Evolutionary conservation across 352 stramenopile species (phyloP).

Genomic region (Aphanomyces astaci): DNA sequence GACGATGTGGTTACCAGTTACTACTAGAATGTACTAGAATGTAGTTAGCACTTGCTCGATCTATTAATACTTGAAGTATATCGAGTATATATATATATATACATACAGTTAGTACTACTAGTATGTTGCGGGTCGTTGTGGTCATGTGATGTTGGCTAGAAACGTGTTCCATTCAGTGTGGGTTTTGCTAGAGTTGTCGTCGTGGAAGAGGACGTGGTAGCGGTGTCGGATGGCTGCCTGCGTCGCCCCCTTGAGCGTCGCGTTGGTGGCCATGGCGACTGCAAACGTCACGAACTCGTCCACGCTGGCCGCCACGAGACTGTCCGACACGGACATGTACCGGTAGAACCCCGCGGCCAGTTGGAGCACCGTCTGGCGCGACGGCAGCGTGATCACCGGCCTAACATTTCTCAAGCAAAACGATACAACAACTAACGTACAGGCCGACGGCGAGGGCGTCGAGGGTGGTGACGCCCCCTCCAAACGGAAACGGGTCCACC

Average conservation of each 20-base stretch:
- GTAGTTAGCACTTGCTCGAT: too few relatives aligned
- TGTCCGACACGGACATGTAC: conserved; percentile 38
- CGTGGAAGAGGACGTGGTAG: conserved; percentile 25
- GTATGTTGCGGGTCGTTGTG: too few relatives aligned
- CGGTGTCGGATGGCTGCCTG: conserved; percentile 17
- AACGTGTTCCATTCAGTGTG: conserved; percentile 36
- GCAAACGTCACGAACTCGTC: conserved; percentile 38
- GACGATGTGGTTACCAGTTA: too few relatives aligned
- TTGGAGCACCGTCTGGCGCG: conserved; percentile 43
- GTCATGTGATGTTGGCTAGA: conserved; percentile 25
- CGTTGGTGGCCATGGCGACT: conserved; percentile 31
- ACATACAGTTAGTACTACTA: too few relatives aligned
- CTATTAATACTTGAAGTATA: too few relatives aligned
- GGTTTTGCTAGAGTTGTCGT: conserved; percentile 24
- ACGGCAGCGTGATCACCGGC: conserved; percentile 48
- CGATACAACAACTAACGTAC: conserved; percentile 31
- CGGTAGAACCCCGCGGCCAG: conserved; percentile 54
- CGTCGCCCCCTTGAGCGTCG: conserved; percentile 2
- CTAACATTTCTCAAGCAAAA: conserved; percentile 29
- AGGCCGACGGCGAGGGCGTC: conserved; percentile 70
- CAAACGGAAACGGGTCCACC: conserved; percentile 78
- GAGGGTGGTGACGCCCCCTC: conserved; percentile 74
- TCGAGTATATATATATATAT: too few relatives aligned
- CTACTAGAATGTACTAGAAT: too few relatives aligned
- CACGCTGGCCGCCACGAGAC: conserved; percentile 33